Conservation (phyloP, 805 yeast genomes). For the Kodamaea fukazawae region DNA sequence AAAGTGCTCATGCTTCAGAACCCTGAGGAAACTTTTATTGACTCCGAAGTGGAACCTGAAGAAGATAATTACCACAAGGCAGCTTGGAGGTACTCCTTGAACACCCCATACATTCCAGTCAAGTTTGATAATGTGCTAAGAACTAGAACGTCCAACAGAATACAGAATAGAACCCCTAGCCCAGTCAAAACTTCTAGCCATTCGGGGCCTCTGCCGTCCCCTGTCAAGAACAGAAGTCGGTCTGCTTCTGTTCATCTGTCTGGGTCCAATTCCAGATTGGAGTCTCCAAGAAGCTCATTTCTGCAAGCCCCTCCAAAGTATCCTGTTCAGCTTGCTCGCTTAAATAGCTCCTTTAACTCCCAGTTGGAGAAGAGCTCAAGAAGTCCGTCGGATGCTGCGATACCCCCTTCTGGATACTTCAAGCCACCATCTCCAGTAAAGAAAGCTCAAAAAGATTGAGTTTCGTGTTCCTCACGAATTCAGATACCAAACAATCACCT, state of each 20-base stretch:
- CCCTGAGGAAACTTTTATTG: conserved; percentile 8
- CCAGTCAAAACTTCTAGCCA: conserved; percentile 6
- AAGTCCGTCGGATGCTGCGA: too few relatives aligned
- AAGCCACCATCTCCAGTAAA: conserved; percentile 10
- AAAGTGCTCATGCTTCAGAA: conserved; percentile 8
- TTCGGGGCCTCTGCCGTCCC: conserved; percentile 1
- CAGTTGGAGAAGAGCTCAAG: background rate
- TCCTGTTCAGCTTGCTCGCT: conserved; percentile 1
- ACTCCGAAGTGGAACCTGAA: conserved; percentile 7
- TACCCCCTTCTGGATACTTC: background rate
- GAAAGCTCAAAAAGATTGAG: background rate
- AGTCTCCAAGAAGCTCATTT: background rate
- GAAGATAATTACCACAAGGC: conserved; percentile 8
- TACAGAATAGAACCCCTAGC: conserved; percentile 8
- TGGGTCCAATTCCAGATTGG: too few relatives aligned
- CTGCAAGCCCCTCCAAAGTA: conserved; percentile 3
- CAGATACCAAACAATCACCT: conserved; percentile 1
- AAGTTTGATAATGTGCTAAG: conserved; percentile 7
- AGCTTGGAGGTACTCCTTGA: conserved; percentile 10
- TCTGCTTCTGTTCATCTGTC: too few relatives aligned
- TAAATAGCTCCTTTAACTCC: background rate
- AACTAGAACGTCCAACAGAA: background rate
- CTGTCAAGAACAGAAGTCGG: background rate
- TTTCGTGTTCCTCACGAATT: too few relatives aligned
- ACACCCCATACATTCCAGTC: conserved; percentile 12